Evolutionary conservation across 2,329 filamentous ascomycete genomes (phyloP).

Genomic region (Gaeumannomyces tritici): DNA sequence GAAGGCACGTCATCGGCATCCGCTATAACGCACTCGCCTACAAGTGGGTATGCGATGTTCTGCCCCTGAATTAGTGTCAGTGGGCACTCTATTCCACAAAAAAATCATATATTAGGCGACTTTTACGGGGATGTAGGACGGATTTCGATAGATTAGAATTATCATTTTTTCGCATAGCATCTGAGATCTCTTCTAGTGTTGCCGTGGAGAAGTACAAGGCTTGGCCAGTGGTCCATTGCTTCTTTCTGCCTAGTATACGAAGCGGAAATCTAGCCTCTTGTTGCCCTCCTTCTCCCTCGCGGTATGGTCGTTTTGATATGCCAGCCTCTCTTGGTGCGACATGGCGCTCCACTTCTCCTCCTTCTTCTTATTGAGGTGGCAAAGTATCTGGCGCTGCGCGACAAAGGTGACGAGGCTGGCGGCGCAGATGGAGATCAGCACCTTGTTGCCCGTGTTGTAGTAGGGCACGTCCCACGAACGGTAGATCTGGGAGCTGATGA

Average conservation of each 20-base stretch:
- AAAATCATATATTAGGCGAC: too few relatives aligned
- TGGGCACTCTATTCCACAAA: too few relatives aligned
- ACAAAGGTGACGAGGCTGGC: slow-evolving; percentile 40
- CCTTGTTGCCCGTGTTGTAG: slow-evolving; percentile 48
- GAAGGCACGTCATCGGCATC: too few relatives aligned
- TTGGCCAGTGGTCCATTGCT: too few relatives aligned
- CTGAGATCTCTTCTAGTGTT: too few relatives aligned
- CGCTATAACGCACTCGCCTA: too few relatives aligned
- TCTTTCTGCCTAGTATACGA: slow-evolving; percentile 23
- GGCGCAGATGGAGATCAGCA: slow-evolving; percentile 41
- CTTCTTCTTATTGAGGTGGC: slow-evolving; percentile 38
- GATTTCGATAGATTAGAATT: too few relatives aligned
- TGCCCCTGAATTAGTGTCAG: too few relatives aligned
- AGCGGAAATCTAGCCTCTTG: slow-evolving; percentile 40
- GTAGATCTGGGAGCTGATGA: slow-evolving; percentile 38
- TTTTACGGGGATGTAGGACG: too few relatives aligned
- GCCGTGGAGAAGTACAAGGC: too few relatives aligned
- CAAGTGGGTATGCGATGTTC: too few relatives aligned
- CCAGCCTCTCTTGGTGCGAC: slow-evolving; percentile 30
- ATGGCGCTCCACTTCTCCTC: slow-evolving; percentile 33
- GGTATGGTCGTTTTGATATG: slow-evolving; percentile 34
- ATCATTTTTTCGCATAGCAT: too few relatives aligned
- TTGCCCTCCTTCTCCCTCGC: slow-evolving; percentile 37
- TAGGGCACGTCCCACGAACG: slow-evolving; percentile 41
- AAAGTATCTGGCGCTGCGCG: slow-evolving; percentile 32